phyloP scores from a whole-genome alignment of 169 alveolate species.

The Plasmodium falciparum region DNA sequence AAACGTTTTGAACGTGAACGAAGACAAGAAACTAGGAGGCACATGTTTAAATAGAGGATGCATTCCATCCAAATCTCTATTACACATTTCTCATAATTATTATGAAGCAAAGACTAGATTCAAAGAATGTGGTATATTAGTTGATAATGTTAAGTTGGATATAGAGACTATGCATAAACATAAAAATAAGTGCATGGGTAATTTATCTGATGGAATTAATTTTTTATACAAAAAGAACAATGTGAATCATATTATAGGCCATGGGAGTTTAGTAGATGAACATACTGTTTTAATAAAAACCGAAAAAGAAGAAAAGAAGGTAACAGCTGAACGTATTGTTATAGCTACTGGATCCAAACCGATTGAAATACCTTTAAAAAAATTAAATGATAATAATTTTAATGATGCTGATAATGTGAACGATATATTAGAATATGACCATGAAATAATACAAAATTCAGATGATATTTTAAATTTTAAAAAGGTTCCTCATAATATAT shows the following conservation, averaged over 20 bases:
- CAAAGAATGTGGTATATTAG: conserved; percentile 78
- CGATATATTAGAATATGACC: conserved; percentile 87
- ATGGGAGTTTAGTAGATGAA: conserved; percentile 77
- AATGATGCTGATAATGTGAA: conserved; percentile 84
- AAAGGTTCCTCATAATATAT: conserved; percentile 92
- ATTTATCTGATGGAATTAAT: conserved; percentile 94
- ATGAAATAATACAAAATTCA: conserved; percentile 79
- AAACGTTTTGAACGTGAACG: conserved; percentile 96
- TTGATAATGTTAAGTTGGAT: conserved; percentile 85
- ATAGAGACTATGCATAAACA: conserved; percentile 86
- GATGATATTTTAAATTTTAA: conserved; percentile 81
- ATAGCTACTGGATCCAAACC: conserved; percentile 96
- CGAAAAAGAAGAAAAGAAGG: conserved; percentile 27
- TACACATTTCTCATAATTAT: conserved; percentile 94
- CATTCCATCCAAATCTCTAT: conserved; percentile 97
- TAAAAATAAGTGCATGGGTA: conserved; percentile 90
- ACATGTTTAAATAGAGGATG: conserved; percentile 99
- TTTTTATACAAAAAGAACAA: conserved; percentile 94
- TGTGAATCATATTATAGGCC: conserved; percentile 91
- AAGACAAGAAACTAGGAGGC: conserved; percentile 97
- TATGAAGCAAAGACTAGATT: conserved; percentile 77
- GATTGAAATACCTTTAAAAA: conserved; percentile 89
- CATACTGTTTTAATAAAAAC: conserved; percentile 44
- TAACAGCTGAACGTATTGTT: conserved; percentile 70
- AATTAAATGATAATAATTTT: conserved; percentile 87